Conservation (phyloP, 1,139 yeast genomes). For the Hemisphaericaspora subhashii region DNA sequence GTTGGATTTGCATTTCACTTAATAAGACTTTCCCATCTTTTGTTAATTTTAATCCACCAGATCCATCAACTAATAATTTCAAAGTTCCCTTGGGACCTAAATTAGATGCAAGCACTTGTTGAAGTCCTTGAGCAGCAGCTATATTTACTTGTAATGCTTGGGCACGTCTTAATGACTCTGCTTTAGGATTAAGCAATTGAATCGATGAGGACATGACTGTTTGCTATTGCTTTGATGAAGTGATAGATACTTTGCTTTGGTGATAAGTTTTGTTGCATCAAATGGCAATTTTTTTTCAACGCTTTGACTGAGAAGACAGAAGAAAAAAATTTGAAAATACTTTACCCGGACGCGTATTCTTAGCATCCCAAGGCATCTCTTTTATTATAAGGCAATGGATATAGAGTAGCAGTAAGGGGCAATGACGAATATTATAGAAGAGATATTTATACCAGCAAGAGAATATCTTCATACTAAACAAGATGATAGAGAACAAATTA, state of each 20-base stretch:
- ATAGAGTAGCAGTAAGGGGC: neutral
- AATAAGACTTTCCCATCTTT: constrained; percentile 95
- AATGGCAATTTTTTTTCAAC: constrained; percentile 1
- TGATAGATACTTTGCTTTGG: no score
- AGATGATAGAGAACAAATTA: constrained; percentile 36
- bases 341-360: constrained; percentile 1
- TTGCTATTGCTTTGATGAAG: no score
- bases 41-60: constrained; percentile 92
- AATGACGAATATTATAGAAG: constrained; percentile 2
- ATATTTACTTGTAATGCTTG: constrained; percentile 96
- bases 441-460: constrained; percentile 20
- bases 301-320: no score
- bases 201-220: constrained; percentile 56
- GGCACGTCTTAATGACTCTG: constrained; percentile 89
- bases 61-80: constrained; percentile 94
- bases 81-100: constrained; percentile 97
- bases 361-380: neutral
- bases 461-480: constrained; percentile 20
- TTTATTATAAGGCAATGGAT: no score
- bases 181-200: constrained; percentile 93
- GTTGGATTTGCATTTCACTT: constrained; percentile 97
- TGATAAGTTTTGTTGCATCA: no score
- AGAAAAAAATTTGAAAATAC: neutral
- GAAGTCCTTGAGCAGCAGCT: constrained; percentile 95
- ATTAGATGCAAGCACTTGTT: constrained; percentile 85